phyloP scores from a whole-genome alignment of 768 basidiomycete species.

The Amanita rubescens region DNA sequence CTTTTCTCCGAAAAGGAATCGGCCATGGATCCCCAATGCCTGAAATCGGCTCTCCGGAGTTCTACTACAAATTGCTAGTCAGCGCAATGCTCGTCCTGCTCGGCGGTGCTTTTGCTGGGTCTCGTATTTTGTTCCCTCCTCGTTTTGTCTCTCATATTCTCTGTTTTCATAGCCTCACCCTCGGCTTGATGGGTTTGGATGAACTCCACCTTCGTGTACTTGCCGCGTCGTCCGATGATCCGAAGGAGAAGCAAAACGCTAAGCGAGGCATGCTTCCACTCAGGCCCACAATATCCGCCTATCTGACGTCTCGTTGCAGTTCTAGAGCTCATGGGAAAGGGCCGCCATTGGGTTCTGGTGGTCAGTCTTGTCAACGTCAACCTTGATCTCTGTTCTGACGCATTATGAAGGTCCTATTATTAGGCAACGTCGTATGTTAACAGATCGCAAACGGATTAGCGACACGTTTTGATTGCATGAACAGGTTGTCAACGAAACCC shows the following conservation, averaged over 20 bases:
- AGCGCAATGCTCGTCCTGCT: conserved; percentile 66
- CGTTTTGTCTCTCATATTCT: neutral
- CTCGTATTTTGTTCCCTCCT: conserved; percentile 15
- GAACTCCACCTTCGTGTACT: too few relatives aligned
- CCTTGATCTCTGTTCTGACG: neutral
- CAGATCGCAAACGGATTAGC: neutral
- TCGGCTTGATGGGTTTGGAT: conserved; percentile 91
- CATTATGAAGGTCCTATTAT: conserved; percentile 58
- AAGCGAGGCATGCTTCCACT: conserved; percentile 43
- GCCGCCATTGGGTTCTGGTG: conserved; percentile 92
- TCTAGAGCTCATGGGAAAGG: conserved; percentile 47
- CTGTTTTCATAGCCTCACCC: conserved; percentile 52
- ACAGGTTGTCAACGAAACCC: conserved; percentile 76
- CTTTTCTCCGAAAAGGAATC: neutral
- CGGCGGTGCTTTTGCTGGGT: conserved; percentile 94
- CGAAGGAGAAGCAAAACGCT: conserved; percentile 24
- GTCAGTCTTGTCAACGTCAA: conserved; percentile 32
- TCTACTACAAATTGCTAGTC: conserved; percentile 66
- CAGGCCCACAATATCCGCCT: neutral
- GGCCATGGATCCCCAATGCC: conserved; percentile 8
- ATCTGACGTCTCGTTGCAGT: conserved; percentile 26
- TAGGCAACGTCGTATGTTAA: conserved; percentile 75
- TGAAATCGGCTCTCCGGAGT: conserved; percentile 49
- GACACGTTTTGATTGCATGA: neutral
- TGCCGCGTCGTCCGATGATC: too few relatives aligned